Base-by-base conservation (phyloP, 1,139 yeast species). In the Geotrichum phurueaensis region DNA sequence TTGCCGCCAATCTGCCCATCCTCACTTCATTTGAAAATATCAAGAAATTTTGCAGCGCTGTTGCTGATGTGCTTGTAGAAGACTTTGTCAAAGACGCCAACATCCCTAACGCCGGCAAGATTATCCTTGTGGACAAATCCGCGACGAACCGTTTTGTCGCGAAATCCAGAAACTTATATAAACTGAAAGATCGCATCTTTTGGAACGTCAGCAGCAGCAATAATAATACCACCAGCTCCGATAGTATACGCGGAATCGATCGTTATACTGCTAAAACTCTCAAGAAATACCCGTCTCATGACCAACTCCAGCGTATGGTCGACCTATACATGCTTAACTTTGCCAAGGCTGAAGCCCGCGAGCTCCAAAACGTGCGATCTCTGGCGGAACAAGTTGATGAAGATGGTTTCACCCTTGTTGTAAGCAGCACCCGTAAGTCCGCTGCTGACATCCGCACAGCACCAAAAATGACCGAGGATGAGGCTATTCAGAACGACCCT, bases 371-470 rank as follows among this genome's bases (percentile, higher is more conserved):
- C 55, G 80, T 69, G 71, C 76, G 54, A 79, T 81, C 76, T 78
- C 56, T 63, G 43, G 65, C 69, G 10, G 66, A 83, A 45, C 80
- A 81, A 56, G 72, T 85, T 43, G 98, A 92, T 72, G 97, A 88
- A 65, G 97, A 92, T 71, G 98, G 97, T 1, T 92, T 92, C 75
- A 90, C 96, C 0, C 76, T 89, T 70, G 98, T 92, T 58, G 96
- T 90, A 36, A 80, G 87, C 56, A 92, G 89, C 71, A 82, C 96
- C 65, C 53, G 62, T n/a, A 90, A 89, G 78, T 86, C 95, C 62
- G 72, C 58, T 65, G 73, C 67, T 63, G 77, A 70, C 64, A 72
- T 71, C 62, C 65, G 72, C 63, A 56, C 74, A 64, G 67, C 75
- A 63, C 67, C 68, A 10, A 69, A 63, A 64, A 80, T 78, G 65